phyloP scores from a whole-genome alignment of 371 early-diverging fungal species.

The Actinomucor elegans region DNA sequence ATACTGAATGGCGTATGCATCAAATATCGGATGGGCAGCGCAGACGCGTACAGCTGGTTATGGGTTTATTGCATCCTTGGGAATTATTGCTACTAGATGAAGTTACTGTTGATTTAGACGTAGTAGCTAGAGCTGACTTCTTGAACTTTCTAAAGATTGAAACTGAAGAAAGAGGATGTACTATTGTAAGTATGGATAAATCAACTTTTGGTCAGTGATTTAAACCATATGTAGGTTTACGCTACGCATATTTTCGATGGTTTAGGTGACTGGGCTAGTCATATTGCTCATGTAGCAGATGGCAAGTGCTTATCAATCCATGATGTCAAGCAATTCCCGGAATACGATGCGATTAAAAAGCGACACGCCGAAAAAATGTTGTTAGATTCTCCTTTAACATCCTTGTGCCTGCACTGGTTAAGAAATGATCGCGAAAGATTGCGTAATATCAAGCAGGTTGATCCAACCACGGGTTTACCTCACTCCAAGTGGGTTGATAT shows the following conservation, averaged over 20 bases:
- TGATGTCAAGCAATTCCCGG: slow-evolving; percentile 43
- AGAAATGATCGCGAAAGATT: slow-evolving; percentile 38
- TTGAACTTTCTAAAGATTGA: slow-evolving; percentile 64
- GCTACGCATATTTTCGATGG: slow-evolving; percentile 75
- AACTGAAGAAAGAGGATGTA: slow-evolving; percentile 62
- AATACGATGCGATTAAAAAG: slow-evolving; percentile 42
- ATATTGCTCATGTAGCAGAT: slow-evolving; percentile 70
- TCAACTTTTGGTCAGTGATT: no score
- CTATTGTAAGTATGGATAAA: slow-evolving; percentile 47
- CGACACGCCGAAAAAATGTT: slow-evolving; percentile 25
- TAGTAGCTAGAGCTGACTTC: slow-evolving; percentile 71
- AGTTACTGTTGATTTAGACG: slow-evolving; percentile 84
- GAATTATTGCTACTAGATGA: slow-evolving; percentile 75
- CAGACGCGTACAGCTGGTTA: slow-evolving; percentile 72
- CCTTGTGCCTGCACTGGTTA: slow-evolving; percentile 49
- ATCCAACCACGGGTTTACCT: slow-evolving; percentile 41
- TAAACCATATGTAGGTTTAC: slow-evolving; percentile 47
- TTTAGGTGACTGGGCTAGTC: slow-evolving; percentile 69
- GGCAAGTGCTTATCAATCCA: slow-evolving; percentile 49
- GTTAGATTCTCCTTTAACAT: slow-evolving; percentile 67
- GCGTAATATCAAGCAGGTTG: slow-evolving; percentile 19
- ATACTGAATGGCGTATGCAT: slow-evolving; percentile 75
- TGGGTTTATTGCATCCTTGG: slow-evolving; percentile 78
- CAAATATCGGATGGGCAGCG: slow-evolving; percentile 73
- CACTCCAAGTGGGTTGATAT: slow-evolving; percentile 73